Evolutionary conservation across 177 flowering plant genomes (phyloP).

Genomic region (Vitis hybrid): DNA sequence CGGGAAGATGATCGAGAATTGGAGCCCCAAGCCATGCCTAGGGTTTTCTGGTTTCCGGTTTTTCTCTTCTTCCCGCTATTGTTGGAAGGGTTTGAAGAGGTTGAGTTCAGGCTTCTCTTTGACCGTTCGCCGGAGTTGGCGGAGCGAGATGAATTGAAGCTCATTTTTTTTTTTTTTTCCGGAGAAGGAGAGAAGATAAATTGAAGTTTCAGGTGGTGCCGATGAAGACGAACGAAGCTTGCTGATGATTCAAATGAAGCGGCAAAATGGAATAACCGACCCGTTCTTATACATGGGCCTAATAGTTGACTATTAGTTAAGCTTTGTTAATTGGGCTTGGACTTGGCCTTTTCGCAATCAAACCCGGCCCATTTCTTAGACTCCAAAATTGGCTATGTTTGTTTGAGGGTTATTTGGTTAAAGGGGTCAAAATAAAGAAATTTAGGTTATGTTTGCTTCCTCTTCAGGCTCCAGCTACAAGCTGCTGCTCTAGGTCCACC

Average conservation of each 20-base stretch:
- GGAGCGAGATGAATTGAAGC: constrained; percentile 46
- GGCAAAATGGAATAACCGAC: constrained; percentile 6
- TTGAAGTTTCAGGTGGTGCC: neutral
- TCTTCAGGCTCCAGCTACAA: no score
- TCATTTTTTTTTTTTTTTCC: constrained; percentile 29
- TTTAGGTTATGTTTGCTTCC: no score
- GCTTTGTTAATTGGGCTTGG: no score
- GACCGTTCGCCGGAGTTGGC: constrained; percentile 33
- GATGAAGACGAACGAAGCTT: neutral
- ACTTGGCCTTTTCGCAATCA: no score
- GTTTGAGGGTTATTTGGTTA: no score
- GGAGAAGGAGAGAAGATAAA: neutral
- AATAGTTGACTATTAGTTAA: no score
- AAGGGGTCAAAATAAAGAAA: no score
- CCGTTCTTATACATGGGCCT: neutral
- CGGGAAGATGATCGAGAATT: constrained; percentile 67
- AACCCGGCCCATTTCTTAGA: no score
- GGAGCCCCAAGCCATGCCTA: constrained; percentile 88
- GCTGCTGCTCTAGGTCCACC: no score
- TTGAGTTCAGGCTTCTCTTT: constrained; percentile 40
- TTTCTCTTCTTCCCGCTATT: constrained; percentile 34
- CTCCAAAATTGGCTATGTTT: no score
- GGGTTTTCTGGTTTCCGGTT: constrained; percentile 67
- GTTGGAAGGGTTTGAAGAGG: constrained; percentile 28
- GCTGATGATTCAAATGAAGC: constrained; percentile 15